Conservation (phyloP, 1,139 yeast genomes). For the Yamadazyma triangularis region DNA sequence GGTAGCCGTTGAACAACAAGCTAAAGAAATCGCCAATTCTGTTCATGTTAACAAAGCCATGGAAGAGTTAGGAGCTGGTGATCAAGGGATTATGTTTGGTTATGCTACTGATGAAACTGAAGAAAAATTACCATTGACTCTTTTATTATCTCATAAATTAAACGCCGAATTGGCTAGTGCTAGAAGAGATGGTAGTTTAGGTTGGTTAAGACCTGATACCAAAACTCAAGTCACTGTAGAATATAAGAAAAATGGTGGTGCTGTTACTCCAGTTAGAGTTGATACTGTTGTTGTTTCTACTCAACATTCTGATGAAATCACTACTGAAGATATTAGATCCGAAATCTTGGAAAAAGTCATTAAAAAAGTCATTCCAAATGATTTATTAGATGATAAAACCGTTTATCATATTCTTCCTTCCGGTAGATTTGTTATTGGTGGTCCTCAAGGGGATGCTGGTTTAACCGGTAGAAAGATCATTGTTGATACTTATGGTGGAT, state of each 20-base stretch:
- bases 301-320: constrained; percentile 94
- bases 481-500: constrained; percentile 99
- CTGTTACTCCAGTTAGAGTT: constrained; percentile 91
- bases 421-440: constrained; percentile 99
- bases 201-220: constrained; percentile 99
- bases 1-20: constrained; percentile 99
- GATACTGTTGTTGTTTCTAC: constrained; percentile 97
- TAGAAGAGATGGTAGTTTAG: constrained; percentile 90
- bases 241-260: constrained; percentile 91
- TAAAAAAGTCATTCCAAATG: constrained; percentile 87
- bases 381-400: constrained; percentile 91
- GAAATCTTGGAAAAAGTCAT: constrained; percentile 76
- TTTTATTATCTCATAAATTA: constrained; percentile 90
- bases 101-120: constrained; percentile 99
- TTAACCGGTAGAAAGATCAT: constrained; percentile 99
- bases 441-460: constrained; percentile 99
- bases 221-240: constrained; percentile 99
- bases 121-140: constrained; percentile 93
- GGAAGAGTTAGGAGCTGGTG: constrained; percentile 99
- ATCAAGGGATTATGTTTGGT: constrained; percentile 99
- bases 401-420: constrained; percentile 98
- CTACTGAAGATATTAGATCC: constrained; percentile 85
- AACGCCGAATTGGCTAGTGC: constrained; percentile 96
- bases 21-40: constrained; percentile 99
- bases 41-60: constrained; percentile 94